Evolutionary conservation across 2,329 filamentous ascomycete genomes (phyloP).

Genomic region (Emergomyces pasteurianus): DNA sequence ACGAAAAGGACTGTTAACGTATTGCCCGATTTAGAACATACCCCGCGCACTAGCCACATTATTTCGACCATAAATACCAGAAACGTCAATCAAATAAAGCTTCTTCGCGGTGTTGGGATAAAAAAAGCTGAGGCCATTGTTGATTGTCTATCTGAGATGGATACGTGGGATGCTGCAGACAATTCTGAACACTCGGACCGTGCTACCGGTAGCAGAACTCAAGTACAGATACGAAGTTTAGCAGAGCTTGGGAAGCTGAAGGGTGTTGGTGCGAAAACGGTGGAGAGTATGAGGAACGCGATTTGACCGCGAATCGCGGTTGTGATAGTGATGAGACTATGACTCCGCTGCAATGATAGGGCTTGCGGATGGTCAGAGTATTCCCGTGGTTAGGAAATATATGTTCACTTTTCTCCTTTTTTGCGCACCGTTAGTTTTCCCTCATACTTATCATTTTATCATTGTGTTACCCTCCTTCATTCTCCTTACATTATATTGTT

Average conservation of each 20-base stretch:
- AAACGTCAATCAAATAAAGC: slow-evolving; percentile 34
- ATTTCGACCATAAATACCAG: slow-evolving; percentile 36
- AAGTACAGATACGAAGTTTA: slow-evolving; percentile 24
- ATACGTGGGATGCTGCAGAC: slow-evolving; percentile 13
- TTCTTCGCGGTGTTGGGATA: slow-evolving; percentile 35
- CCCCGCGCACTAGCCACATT: slow-evolving; percentile 33
- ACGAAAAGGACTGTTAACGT: not conserved
- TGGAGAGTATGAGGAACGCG: slow-evolving; percentile 36
- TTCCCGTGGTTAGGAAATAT: not conserved
- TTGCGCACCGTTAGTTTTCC: not conserved
- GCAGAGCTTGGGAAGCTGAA: slow-evolving; percentile 31
- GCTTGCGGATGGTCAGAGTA: slow-evolving; percentile 8
- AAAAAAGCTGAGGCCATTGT: slow-evolving; percentile 39
- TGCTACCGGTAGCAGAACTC: slow-evolving; percentile 7
- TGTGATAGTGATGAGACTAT: too few species aligned
- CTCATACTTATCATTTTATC: not conserved
- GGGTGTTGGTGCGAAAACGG: slow-evolving; percentile 34
- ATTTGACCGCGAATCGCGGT: not conserved
- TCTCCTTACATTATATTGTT: not conserved
- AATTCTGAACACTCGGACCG: slow-evolving; percentile 7
- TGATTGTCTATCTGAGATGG: slow-evolving; percentile 35
- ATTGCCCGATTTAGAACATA: slow-evolving; percentile 14
- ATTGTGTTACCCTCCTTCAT: not conserved
- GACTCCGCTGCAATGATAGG: too few species aligned
- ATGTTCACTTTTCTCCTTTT: slow-evolving; percentile 10